A percentile compares a stretch with the other conserved stretches of the same genome.
Evolutionary conservation across 78 protist species (phyloP).

Genomic region (Chrysochromulina parva): DNA sequence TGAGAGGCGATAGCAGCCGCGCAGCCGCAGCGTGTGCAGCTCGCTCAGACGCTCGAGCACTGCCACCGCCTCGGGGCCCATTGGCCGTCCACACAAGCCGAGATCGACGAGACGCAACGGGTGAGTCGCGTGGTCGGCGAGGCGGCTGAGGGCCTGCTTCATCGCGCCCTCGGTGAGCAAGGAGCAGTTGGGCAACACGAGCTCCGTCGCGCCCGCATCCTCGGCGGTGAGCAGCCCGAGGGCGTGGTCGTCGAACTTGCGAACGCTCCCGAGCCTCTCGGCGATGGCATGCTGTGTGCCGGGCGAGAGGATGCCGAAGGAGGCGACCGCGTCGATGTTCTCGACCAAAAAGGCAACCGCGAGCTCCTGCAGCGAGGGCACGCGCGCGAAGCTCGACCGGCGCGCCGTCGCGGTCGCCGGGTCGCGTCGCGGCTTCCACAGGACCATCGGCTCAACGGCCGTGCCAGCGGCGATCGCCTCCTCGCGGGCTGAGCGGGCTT

Average conservation of each 20-base stretch:
- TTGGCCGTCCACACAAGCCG: not conserved
- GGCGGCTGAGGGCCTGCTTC: not conserved
- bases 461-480: too few species aligned
- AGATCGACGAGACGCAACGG: not conserved
- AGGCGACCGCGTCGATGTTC: not conserved
- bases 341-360: not conserved
- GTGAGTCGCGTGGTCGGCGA: not conserved
- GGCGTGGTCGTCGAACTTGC: not conserved
- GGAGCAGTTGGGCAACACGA: not conserved
- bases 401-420: not conserved
- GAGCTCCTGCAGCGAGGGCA: not conserved
- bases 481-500: too few species aligned
- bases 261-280: not conserved
- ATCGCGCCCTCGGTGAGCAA: not conserved
- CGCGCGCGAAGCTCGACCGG: not conserved
- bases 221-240: not conserved
- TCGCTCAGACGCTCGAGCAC: not conserved
- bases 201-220: not conserved
- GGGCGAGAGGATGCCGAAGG: not conserved
- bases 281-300: not conserved
- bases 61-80: not conserved
- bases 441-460: not conserved
- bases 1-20: not conserved
- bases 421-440: not conserved
- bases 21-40: not conserved